Conservation (phyloP, 768 basidiomycete genomes). For the Leccinum olivaceopallidum region DNA sequence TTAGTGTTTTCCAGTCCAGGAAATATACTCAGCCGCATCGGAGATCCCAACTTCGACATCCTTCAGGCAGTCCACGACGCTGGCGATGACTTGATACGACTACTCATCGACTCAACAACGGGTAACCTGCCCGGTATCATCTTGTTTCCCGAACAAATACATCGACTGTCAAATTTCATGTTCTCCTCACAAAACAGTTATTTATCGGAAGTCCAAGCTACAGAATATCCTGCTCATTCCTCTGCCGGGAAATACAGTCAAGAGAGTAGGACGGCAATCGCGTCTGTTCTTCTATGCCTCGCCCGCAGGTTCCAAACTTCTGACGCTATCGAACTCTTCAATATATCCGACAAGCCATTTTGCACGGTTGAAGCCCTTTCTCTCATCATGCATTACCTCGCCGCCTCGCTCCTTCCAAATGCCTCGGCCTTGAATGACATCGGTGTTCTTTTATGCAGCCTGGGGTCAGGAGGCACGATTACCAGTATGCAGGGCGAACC, state of each 20-base stretch:
- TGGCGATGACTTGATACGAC: constrained; percentile 33
- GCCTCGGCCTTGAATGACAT: constrained; percentile 52
- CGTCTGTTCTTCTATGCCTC: constrained; percentile 44
- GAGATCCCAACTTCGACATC: constrained; percentile 37
- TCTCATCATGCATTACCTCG: constrained; percentile 49
- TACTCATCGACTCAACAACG: constrained; percentile 36
- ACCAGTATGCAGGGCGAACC: constrained; percentile 21
- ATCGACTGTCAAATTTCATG: constrained; percentile 36
- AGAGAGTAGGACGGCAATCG: constrained; percentile 35
- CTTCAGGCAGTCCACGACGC: constrained; percentile 36
- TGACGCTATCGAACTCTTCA: constrained; percentile 25
- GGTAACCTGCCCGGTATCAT: constrained; percentile 43
- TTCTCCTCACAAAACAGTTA: constrained; percentile 37
- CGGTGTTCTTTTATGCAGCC: constrained; percentile 45
- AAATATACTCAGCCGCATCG: constrained; percentile 27
- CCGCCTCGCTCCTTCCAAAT: constrained; percentile 43
- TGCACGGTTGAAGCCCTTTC: constrained; percentile 38
- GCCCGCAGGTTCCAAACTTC: constrained; percentile 44
- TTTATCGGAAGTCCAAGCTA: constrained; percentile 35
- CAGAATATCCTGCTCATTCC: constrained; percentile 23
- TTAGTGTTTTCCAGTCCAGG: constrained; percentile 22
- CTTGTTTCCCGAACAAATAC: constrained; percentile 42
- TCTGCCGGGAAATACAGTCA: constrained; percentile 27
- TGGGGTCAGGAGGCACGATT: constrained; percentile 26
- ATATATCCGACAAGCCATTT: constrained; percentile 28